Conservation (phyloP, 352 stramenopile species). For the Phytophthora litchii region DNA sequence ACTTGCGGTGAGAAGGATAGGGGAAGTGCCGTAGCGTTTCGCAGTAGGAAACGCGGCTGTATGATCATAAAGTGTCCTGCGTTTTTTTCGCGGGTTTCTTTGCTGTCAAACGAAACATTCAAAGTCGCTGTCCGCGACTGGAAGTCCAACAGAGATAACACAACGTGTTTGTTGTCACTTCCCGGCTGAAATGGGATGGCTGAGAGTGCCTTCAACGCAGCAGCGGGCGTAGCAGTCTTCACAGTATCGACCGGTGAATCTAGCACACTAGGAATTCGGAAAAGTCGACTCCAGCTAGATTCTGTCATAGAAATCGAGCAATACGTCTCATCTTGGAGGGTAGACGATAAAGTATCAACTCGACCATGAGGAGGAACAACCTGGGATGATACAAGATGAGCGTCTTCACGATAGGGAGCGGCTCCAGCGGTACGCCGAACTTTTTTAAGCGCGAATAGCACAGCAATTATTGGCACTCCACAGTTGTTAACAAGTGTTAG, state of each 20-base stretch:
- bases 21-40: conserved; percentile 59
- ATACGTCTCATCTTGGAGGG: conserved; percentile 77
- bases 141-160: conserved; percentile 67
- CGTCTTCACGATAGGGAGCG: conserved; percentile 63
- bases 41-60: conserved; percentile 66
- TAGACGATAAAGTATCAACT: conserved; percentile 68
- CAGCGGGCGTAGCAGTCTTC: conserved; percentile 3
- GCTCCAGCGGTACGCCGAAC: conserved; percentile 55
- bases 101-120: conserved; percentile 64
- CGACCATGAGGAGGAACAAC: conserved; percentile 53
- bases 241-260: conserved; percentile 11
- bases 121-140: conserved; percentile 61
- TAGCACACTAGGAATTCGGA: conserved; percentile 53
- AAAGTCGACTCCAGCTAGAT: conserved; percentile 82
- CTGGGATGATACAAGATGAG: conserved; percentile 74
- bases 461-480: conserved; percentile 61
- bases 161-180: conserved; percentile 37
- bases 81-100: conserved; percentile 47
- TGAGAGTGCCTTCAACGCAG: conserved; percentile 20
- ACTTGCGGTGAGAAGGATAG: conserved; percentile 60
- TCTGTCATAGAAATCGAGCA: conserved; percentile 80
- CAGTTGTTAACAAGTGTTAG: conserved; percentile 85
- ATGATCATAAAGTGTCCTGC: conserved; percentile 64
- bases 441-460: conserved; percentile 86
- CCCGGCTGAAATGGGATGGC: conserved; percentile 12